Evolutionary conservation across 495 filamentous ascomycete genomes (phyloP).

Genomic region (Neurospora hispaniola): DNA sequence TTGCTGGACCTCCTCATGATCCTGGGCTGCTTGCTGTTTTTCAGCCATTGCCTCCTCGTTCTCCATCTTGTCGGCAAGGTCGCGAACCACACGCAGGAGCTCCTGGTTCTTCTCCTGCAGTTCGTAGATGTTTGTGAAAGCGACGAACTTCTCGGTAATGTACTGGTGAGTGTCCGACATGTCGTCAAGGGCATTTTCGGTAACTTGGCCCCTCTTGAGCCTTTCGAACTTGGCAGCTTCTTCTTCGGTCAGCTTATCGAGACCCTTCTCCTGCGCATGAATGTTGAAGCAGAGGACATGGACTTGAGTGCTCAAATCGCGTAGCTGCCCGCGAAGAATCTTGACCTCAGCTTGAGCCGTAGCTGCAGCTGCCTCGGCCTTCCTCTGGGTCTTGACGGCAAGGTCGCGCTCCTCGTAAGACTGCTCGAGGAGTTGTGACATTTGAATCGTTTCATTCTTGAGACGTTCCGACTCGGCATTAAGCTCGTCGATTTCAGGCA

Average conservation of each 20-base stretch:
- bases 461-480: slow-evolving; percentile 58
- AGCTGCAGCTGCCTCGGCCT: slow-evolving; percentile 60
- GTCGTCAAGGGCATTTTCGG: slow-evolving; percentile 54
- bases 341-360: slow-evolving; percentile 62
- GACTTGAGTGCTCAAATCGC: slow-evolving; percentile 81
- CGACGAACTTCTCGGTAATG: slow-evolving; percentile 72
- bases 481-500: slow-evolving; percentile 56
- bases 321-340: slow-evolving; percentile 75
- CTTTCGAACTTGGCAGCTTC: slow-evolving; percentile 58
- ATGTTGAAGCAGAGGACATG: slow-evolving; percentile 80
- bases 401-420: slow-evolving; percentile 48
- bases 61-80: slow-evolving; percentile 83
- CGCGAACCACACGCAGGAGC: slow-evolving; percentile 66
- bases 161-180: slow-evolving; percentile 71
- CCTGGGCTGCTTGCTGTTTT: slow-evolving; percentile 55
- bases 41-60: slow-evolving; percentile 69
- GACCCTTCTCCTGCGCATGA: slow-evolving; percentile 65
- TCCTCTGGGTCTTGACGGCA: slow-evolving; percentile 52
- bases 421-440: slow-evolving; percentile 58
- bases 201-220: slow-evolving; percentile 54
- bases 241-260: slow-evolving; percentile 56
- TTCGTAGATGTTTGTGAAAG: slow-evolving; percentile 74
- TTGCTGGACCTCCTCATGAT: slow-evolving; percentile 61
- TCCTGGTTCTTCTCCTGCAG: slow-evolving; percentile 84
- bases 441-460: slow-evolving; percentile 62